Base-by-base conservation (phyloP, 2,329 filamentous ascomycete genomes). In the Pleurostoma richardsiae region DNA sequence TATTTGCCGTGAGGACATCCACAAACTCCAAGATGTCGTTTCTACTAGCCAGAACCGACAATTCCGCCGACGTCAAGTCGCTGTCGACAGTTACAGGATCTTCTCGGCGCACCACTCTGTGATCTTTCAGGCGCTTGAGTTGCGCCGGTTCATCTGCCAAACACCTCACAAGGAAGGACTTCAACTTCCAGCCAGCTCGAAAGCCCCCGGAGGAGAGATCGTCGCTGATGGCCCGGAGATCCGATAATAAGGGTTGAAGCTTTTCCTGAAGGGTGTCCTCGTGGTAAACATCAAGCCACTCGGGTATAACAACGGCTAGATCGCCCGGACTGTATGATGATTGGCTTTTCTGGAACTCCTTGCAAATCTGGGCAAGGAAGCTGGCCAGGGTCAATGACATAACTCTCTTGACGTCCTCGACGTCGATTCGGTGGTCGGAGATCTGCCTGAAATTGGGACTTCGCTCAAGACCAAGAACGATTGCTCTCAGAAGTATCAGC, bases 131-230 rank as follows among this genome's bases (percentile, higher is more conserved):
- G n/a, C 27, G 40, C 3, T 28, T 7, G 4, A 31, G 52, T 33
- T 26, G 63, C 52, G 63, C 68, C 69, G 64, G 28, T 68, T 59
- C 11, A 75, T 60, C 51, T 1, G 62, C 55, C 27, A 73, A 61
- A 43, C 69, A 61, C 4, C 57, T 67, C 4, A 63, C 61, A 8
- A 77, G 53, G 45, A 78, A 72, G 3, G 62, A 67, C 45, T 70
- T 66, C 29, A 75, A 53, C 51, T 69, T 69, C 74, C 75, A 78
- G 5, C 70, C 73, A 6, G 51, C 45, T 31, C 54, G 52, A n/a
- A 46, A 44, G 6, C 52, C 48, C n/a, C 51, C 46, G 6, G 42
- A 33, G 28, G 58, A 49, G 10, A 58, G 48, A n/a, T 45, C 45
- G 30, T 55, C 49, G 33, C 58, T 57, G 3, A 42, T 11, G 6